A percentile compares a stretch with the other conserved stretches of the same genome.
These are phyloP conservation scores for Solanum stenotomum DNA, from an alignment of 257 asterid species.

Conservation along the genomic window DNA sequence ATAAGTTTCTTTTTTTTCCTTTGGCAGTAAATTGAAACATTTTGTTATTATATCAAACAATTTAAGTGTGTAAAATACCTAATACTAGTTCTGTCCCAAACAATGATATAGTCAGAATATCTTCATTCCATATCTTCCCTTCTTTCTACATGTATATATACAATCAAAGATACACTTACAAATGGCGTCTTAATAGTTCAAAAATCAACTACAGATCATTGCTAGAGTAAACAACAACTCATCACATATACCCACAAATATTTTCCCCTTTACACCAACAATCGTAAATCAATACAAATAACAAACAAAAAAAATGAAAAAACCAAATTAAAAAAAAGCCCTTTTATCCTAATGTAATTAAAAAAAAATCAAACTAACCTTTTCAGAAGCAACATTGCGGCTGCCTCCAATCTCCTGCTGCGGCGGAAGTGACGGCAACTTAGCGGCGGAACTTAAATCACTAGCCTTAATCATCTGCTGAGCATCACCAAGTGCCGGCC, in stretches of 20 bases:
- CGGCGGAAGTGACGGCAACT: slow-evolving; percentile 19
- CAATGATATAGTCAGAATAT: background rate
- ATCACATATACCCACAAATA: background rate
- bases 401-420: background rate
- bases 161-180: background rate
- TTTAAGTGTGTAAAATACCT: background rate
- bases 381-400: slow-evolving; percentile 22
- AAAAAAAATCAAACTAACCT: slow-evolving; percentile 17
- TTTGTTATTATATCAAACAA: background rate
- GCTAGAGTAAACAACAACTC: background rate
- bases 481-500: slow-evolving; percentile 77
- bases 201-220: background rate
- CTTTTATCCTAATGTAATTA: background rate
- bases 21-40: background rate
- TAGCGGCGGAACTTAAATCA: slow-evolving; percentile 19
- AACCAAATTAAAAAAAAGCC: background rate
- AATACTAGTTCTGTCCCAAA: background rate
- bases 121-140: background rate
- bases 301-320: background rate
- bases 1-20: background rate
- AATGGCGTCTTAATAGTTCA: background rate
- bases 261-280: background rate
- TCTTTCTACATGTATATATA: background rate
- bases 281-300: background rate
- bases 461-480: slow-evolving; percentile 36